Evolutionary conservation across 306 rosid species (phyloP), one percentile per base, ranked within the genome.

Genomic region (Ziziphus jujuba): DNA sequence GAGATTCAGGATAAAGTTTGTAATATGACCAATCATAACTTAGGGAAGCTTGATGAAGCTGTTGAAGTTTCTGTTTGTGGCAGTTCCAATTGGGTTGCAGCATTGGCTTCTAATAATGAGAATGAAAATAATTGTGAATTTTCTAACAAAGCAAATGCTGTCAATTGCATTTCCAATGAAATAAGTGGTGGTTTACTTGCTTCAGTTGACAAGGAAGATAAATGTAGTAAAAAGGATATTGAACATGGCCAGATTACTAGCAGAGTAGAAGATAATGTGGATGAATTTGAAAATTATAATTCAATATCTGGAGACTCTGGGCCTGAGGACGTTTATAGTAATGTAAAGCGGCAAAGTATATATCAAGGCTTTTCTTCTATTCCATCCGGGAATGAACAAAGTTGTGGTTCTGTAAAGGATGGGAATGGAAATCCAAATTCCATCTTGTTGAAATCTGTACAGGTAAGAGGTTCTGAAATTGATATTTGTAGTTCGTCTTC

Each of bases 81-180:
- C 34, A 61, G 65, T 65, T 40, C 67, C 71, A 65, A 75, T 70
- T 67, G 71, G 64, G 75, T 33, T 52, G 48, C 50, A 59, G 16
- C 70, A 59, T 47, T 17, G 65, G 43, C 68, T 56, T 63, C 69
- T 61, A 61, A 63, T 60, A 72, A 69, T 65, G 49, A 31, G 45
- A 47, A 56, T 52, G 24, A 53, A 64, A 77, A 20, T 47, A 61
- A 21, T 69, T 62, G 28, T 72, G 71, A 69, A 56, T 20, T 34
- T 81, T 72, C 77, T 72, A 76, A 72, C 61, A 82, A 73, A 66
- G 51, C 65, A 56, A 72, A 64, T 78, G 65, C 45, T 65, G 51
- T 38, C 28, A 60, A 58, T 7, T 59, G 73, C 80, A 47, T 63
- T 75, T 28, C 69, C 78, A 61, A 40, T 59, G 52, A 40, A 43